Base-by-base conservation (phyloP, 495 filamentous ascomycete species). In the Antarctomyces pellizariae region DNA sequence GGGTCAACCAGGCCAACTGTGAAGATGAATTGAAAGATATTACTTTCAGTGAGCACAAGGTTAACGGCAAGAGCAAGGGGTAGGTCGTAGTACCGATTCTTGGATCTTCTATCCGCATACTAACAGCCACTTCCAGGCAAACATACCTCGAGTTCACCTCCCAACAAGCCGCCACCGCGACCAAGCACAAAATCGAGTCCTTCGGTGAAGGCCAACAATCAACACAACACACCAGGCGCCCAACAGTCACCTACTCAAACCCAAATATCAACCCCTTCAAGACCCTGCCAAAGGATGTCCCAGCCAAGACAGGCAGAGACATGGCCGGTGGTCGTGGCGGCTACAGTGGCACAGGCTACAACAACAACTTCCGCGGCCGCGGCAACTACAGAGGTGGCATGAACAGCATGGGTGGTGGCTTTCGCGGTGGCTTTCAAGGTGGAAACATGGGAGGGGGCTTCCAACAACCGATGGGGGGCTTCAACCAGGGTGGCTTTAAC, bases 1-100 rank as follows among this genome's bases (percentile, higher is more conserved):
- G 80, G 83, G 63, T 74, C 7, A 66, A 68, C 35, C 56, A 75
- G 33, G 73, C 71, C 16, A 59, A 56, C 5, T 74, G 64, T 36
- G 86, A 95, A 43, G 61, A 67, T 24, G 78, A 90, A 39, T 56
- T 97, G 12, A 79, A 79, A 41, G 84, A 92, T 30, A 70, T 95
- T 22, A 90, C 83, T 1, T 95, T 93, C 40, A 90, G 73, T 34
- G 86, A 97, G 44, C 86, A 95, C 49, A 97, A 97, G 48, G 80
- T 95, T 8, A 97, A 97, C 39, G 86, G 86, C 29, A 97, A 97
- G 49, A 86, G 77, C 46, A 93, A 93, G 53, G 82, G 84, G 84
- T 92, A 57, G 37, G 71, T 49, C 13, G n/a, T 20, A 14, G 26
- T 22, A 23, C 21, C 19, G 5, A 20, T 24, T 19, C 24, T 25